phyloP scores from a whole-genome alignment of 306 rosid genomes.

The Dicorynia guianensis region DNA sequence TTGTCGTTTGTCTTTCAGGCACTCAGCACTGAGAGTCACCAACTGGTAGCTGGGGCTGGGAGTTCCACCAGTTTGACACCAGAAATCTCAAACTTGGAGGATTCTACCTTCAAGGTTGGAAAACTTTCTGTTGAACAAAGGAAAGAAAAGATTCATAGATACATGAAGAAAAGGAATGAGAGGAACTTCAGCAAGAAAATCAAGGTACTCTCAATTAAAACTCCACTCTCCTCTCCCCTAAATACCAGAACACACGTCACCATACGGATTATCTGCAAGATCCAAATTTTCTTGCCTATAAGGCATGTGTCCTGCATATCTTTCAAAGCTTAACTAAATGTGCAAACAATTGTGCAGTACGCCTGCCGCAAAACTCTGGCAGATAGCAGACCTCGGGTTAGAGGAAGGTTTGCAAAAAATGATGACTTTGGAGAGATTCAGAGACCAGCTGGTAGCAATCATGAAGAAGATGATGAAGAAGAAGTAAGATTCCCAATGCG shows the following conservation, averaged over 20 bases:
- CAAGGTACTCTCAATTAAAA: constrained; percentile 59
- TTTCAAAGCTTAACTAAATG: constrained; percentile 39
- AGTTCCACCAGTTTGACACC: constrained; percentile 64
- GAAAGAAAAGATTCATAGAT: constrained; percentile 92
- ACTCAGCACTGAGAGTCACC: constrained; percentile 73
- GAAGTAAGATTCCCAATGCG: constrained; percentile 59
- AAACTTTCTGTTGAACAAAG: constrained; percentile 91
- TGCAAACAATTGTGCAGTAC: constrained; percentile 64
- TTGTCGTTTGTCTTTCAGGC: constrained; percentile 45
- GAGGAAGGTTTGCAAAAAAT: constrained; percentile 97
- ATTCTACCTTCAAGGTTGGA: constrained; percentile 83
- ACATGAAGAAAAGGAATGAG: constrained; percentile 96
- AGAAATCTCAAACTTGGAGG: constrained; percentile 83
- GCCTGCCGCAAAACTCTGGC: constrained; percentile 98
- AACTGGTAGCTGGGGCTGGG: constrained; percentile 66
- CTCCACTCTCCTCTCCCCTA: neutral
- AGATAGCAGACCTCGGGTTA: constrained; percentile 94
- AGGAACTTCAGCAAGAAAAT: constrained; percentile 98
- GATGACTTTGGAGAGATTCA: constrained; percentile 79
- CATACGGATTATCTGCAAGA: constrained; percentile 15
- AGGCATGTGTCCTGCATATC: constrained; percentile 7
- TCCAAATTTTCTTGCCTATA: constrained; percentile 21
- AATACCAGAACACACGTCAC: neutral
- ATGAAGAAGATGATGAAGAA: constrained; percentile 84
- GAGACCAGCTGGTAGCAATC: constrained; percentile 70